Base-by-base conservation (phyloP, 2,329 filamentous ascomycete genomes). In the Aspergillus ochraceus region DNA sequence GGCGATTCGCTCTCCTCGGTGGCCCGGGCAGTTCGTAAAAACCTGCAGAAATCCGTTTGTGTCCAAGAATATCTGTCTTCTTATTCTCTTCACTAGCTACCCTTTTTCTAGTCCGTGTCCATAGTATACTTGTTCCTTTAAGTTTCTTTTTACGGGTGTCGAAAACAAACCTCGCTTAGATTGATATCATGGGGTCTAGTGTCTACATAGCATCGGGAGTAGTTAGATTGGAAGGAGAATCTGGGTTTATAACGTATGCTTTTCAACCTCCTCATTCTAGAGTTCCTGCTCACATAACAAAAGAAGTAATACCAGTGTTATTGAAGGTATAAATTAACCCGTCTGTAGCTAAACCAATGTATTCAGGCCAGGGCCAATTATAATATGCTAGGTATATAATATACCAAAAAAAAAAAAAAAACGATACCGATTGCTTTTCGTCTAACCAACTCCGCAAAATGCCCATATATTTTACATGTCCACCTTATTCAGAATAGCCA, bases 1-100 rank as follows among this genome's bases (percentile, higher is more conserved):
- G 94, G 78, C 88, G 94, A 80, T 98, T 98, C 77, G 94, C 93
- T 64, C 84, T 98, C 65, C 83, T 98, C 64, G 95, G 95, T 75
- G 95, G 94, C 22, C 95, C 95, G 11, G 94, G 93, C 62, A 81
- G 79, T 69, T 75, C 77, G 51, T 81, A 78, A 64, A 60, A 29
- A 0, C 19, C 39, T 49, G 32, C 36, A 52, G 10, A 17, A 36
- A 42, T 42, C 36, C 36, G 36, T n/a, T 6, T 42, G 5, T 42
- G 36, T 17, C 36, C 14, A 42, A n/a, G 14, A 36, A 36, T 36
- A 42, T 42, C 6, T 42, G 14, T 42, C 17, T 52, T 60, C 52
- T 59, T 55, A 60, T 58, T 19, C n/a, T 63, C 60, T 55, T 66
- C 62, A 64, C 64, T 62, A 64, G 62, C 57, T 66, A 52, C 55